A percentile compares a stretch with the other conserved stretches of the same genome.
Conservation (phyloP, 2,329 filamentous ascomycete species). For the Hypoxylon sp. region DNA sequence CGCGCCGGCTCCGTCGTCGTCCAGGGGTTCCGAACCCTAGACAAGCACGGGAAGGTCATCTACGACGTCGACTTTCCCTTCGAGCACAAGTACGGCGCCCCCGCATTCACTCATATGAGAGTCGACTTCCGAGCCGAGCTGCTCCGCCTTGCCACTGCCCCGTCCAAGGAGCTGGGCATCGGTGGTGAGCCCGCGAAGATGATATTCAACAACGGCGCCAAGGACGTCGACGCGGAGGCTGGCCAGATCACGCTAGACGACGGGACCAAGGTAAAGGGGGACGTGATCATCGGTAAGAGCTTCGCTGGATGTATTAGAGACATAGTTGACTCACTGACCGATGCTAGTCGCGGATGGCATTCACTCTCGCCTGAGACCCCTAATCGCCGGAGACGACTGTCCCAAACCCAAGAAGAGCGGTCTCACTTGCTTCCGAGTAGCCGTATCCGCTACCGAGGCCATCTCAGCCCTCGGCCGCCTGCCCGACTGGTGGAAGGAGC, state of each 20-base stretch:
- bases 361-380: conserved; percentile 36
- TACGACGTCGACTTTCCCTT: conserved; percentile 29
- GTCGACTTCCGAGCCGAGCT: conserved; percentile 37
- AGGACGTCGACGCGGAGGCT: conserved; percentile 32
- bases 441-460: conserved; percentile 31
- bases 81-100: conserved; percentile 32
- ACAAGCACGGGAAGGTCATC: conserved; percentile 30
- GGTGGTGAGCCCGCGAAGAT: conserved; percentile 29
- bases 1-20: conserved; percentile 34
- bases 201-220: conserved; percentile 31
- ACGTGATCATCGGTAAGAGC: conserved; percentile 35
- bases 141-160: conserved; percentile 35
- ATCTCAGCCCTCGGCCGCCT: conserved; percentile 32
- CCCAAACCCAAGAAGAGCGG: conserved; percentile 33
- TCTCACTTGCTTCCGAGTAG: conserved; percentile 37
- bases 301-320: background rate
- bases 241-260: conserved; percentile 36
- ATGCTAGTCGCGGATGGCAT: conserved; percentile 37
- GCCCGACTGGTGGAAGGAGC: conserved; percentile 35
- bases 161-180: conserved; percentile 35
- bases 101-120: conserved; percentile 34
- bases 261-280: conserved; percentile 32
- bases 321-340: background rate
- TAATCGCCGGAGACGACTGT: conserved; percentile 26
- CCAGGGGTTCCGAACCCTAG: conserved; percentile 27